Conservation (phyloP, 1,284 basidiomycete species). For the Trametes versicolor region DNA sequence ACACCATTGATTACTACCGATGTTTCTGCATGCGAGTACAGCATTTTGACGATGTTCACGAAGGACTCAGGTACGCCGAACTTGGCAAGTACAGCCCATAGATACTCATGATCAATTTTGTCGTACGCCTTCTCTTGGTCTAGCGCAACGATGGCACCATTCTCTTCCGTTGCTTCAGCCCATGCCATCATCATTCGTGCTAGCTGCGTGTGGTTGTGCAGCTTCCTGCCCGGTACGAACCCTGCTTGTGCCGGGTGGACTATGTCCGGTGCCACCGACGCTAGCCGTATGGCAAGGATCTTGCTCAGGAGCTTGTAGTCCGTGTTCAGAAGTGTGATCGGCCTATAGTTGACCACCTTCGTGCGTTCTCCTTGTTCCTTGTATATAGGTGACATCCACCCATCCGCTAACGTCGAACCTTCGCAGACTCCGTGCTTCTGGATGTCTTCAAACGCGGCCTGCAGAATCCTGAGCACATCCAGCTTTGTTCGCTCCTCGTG, state of each 20-base stretch:
- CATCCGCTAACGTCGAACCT: slow-evolving; percentile 36
- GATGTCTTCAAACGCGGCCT: slow-evolving; percentile 33
- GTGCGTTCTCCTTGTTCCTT: slow-evolving; percentile 44
- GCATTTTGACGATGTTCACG: slow-evolving; percentile 28
- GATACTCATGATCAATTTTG: slow-evolving; percentile 43
- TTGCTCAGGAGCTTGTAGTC: slow-evolving; percentile 46
- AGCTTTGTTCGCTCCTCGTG: background rate
- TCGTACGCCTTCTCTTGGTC: slow-evolving; percentile 50
- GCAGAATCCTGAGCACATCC: slow-evolving; percentile 28
- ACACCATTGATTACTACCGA: slow-evolving; percentile 43
- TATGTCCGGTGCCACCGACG: slow-evolving; percentile 22
- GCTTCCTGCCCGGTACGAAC: slow-evolving; percentile 40
- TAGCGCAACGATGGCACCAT: slow-evolving; percentile 41
- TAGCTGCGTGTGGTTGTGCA: slow-evolving; percentile 40
- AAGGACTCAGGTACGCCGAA: slow-evolving; percentile 36
- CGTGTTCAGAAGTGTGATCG: slow-evolving; percentile 47
- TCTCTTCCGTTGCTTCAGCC: slow-evolving; percentile 36
- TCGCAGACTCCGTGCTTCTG: slow-evolving; percentile 24
- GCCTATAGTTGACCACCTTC: slow-evolving; percentile 44
- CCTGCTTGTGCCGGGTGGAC: slow-evolving; percentile 44
- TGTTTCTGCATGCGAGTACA: slow-evolving; percentile 41
- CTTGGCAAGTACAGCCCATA: slow-evolving; percentile 36
- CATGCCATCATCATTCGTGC: slow-evolving; percentile 37
- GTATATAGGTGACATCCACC: slow-evolving; percentile 49
- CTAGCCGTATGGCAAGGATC: slow-evolving; percentile 34